phyloP scores from a whole-genome alignment of 2,329 filamentous ascomycete genomes.

The Cadophora sp. region DNA sequence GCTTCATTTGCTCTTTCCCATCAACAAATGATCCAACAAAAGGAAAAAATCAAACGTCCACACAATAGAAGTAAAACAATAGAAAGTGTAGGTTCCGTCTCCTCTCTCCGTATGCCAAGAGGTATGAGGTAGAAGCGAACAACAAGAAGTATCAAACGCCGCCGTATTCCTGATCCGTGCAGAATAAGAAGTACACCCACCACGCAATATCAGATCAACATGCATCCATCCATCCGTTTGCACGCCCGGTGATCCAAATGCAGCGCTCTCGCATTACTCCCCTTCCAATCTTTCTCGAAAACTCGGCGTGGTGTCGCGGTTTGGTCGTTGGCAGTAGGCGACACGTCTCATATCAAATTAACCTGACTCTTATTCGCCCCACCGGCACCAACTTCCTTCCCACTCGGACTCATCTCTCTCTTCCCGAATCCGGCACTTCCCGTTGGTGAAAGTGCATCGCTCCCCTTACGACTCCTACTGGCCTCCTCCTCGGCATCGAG shows the following conservation, averaged over 20 bases:
- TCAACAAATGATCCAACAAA: no score
- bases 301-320: neutral
- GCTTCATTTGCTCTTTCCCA: no score
- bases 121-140: no score
- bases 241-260: neutral
- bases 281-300: neutral
- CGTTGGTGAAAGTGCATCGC: conserved; percentile 26
- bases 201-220: neutral
- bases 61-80: neutral
- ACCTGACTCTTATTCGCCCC: conserved; percentile 27
- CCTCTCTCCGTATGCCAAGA: no score
- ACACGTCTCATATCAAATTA: conserved; percentile 30
- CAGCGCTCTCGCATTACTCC: neutral
- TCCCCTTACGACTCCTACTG: conserved; percentile 35
- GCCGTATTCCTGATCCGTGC: neutral
- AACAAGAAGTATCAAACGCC: neutral
- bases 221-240: no score
- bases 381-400: conserved; percentile 32
- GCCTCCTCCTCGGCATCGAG: conserved; percentile 60
- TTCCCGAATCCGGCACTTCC: conserved; percentile 16
- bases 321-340: neutral
- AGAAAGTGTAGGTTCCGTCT: neutral
- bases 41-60: no score
- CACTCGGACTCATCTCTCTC: conserved; percentile 41
- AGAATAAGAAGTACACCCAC: neutral